These are phyloP conservation scores for Dissophora globulifera DNA, from an alignment of 192 early-diverging fungal species.

Conservation along the genomic window DNA sequence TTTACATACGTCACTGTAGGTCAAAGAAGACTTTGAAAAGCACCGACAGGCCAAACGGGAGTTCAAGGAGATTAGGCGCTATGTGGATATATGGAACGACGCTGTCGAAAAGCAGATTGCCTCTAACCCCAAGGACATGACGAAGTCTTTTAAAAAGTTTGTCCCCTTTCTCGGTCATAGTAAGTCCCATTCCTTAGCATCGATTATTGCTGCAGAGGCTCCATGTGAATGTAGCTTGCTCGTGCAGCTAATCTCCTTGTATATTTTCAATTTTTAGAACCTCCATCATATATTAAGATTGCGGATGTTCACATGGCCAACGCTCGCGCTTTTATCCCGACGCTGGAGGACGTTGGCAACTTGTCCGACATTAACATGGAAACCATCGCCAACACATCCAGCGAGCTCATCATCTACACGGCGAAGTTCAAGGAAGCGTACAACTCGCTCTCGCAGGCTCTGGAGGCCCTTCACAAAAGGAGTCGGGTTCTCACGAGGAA, in stretches of 20 bases:
- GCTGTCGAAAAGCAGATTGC: slow-evolving; percentile 50
- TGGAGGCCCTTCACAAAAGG: slow-evolving; percentile 30
- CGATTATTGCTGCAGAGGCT: too few relatives aligned
- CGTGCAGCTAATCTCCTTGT: background rate
- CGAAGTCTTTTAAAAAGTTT: slow-evolving; percentile 43
- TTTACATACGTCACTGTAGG: slow-evolving; percentile 4
- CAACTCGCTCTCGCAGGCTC: slow-evolving; percentile 28
- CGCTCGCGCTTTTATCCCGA: slow-evolving; percentile 29
- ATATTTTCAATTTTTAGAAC: slow-evolving; percentile 1
- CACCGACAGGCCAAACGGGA: slow-evolving; percentile 39
- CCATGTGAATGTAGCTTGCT: too few relatives aligned
- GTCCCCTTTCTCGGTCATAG: slow-evolving; percentile 43
- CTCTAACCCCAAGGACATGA: slow-evolving; percentile 36
- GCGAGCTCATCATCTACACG: slow-evolving; percentile 42
- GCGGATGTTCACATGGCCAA: slow-evolving; percentile 39
- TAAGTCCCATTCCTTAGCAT: background rate
- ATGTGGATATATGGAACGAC: slow-evolving; percentile 52
- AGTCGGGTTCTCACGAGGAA: slow-evolving; percentile 32
- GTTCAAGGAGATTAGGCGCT: slow-evolving; percentile 40
- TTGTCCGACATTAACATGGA: slow-evolving; percentile 50
- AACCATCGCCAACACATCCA: slow-evolving; percentile 31
- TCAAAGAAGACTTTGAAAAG: slow-evolving; percentile 46
- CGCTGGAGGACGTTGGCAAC: slow-evolving; percentile 32
- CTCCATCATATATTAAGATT: slow-evolving; percentile 40
- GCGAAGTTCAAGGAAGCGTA: slow-evolving; percentile 44